Evolutionary conservation across 2,329 filamentous ascomycete species (phyloP).

Genomic region (Endothia cerciana): DNA sequence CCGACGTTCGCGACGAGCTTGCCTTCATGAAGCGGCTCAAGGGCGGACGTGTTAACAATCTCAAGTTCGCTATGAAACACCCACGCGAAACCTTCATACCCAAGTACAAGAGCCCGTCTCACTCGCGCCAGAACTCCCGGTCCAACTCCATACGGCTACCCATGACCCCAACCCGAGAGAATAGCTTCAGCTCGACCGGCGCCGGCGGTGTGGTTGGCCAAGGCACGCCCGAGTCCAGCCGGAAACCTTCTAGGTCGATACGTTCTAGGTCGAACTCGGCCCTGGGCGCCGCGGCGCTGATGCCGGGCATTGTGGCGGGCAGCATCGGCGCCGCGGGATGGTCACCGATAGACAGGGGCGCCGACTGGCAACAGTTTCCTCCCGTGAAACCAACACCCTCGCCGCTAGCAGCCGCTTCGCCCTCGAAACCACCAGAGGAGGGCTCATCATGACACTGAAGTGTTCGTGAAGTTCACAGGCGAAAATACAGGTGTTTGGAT

Average conservation of each 20-base stretch:
- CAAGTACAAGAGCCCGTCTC: constrained; percentile 65
- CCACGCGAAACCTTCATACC: constrained; percentile 71
- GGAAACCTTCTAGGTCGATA: constrained; percentile 69
- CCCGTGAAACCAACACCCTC: constrained; percentile 31
- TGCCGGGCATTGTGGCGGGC: constrained; percentile 82
- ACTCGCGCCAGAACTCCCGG: constrained; percentile 64
- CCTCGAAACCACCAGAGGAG: constrained; percentile 18
- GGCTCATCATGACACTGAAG: constrained; percentile 6
- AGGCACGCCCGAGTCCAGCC: constrained; percentile 56
- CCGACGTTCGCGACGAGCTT: constrained; percentile 79
- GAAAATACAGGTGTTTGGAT: background rate
- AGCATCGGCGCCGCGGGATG: constrained; percentile 72
- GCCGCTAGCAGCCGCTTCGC: constrained; percentile 18
- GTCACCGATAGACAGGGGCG: constrained; percentile 67
- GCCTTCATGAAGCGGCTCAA: constrained; percentile 79
- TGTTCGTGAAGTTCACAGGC: background rate
- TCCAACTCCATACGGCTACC: constrained; percentile 66
- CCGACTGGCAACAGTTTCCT: constrained; percentile 40
- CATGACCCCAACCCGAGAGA: constrained; percentile 64
- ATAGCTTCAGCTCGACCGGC: constrained; percentile 53
- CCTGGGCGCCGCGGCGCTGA: constrained; percentile 74
- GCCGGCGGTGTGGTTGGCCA: constrained; percentile 30
- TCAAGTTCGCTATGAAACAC: constrained; percentile 78
- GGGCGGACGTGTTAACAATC: constrained; percentile 78
- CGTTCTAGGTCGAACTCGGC: constrained; percentile 68